Percentiles rank a stretch among this genome's conserved stretches.
Evolutionary conservation across 306 rosid species (phyloP).

Genomic region (Dalbergia cochinchinensis): DNA sequence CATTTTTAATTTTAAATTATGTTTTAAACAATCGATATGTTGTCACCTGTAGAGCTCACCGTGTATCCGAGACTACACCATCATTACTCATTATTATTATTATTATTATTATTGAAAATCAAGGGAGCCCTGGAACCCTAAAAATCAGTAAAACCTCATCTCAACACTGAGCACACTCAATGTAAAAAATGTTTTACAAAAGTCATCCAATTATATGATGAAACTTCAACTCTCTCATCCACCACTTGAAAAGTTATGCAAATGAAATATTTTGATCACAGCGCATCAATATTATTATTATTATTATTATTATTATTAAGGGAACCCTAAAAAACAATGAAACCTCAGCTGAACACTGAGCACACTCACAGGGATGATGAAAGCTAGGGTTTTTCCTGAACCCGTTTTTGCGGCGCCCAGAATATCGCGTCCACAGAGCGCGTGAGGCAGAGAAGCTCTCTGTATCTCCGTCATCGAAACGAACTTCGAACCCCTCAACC

Average conservation of each 20-base stretch:
- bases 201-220: too few relatives aligned
- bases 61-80: too few relatives aligned
- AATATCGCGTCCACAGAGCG: conserved; percentile 81
- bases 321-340: conserved; percentile 9
- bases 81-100: background rate
- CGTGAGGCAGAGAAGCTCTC: conserved; percentile 87
- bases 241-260: too few relatives aligned
- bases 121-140: background rate
- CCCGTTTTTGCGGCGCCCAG: conserved; percentile 96
- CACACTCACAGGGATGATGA: conserved; percentile 79
- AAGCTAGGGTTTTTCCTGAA: conserved; percentile 93
- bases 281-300: too few relatives aligned
- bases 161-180: too few relatives aligned
- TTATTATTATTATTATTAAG: background rate
- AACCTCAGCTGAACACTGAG: background rate
- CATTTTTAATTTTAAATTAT: too few relatives aligned
- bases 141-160: too few relatives aligned
- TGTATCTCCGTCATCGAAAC: conserved; percentile 84
- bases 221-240: too few relatives aligned
- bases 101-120: background rate
- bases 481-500: conserved; percentile 53
- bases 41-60: too few relatives aligned
- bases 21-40: too few relatives aligned
- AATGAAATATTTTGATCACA: too few relatives aligned
- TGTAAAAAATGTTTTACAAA: too few relatives aligned